Percentiles rank a stretch among this genome's conserved stretches.
These are phyloP conservation scores for Leishmania turanica DNA, from an alignment of 208 protist genomes.

Conservation along the genomic window DNA sequence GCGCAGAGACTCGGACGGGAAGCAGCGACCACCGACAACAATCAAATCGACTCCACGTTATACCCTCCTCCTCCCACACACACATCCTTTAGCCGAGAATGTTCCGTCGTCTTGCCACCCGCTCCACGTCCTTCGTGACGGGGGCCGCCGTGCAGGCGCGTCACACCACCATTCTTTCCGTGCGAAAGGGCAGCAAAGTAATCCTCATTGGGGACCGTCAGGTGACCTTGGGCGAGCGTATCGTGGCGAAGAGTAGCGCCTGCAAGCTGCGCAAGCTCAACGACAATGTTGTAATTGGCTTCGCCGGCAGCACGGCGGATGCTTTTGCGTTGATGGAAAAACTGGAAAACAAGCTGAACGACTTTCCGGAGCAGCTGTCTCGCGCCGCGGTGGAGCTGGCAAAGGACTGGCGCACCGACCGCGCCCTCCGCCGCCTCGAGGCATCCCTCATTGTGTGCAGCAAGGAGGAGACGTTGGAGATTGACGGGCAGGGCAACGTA, in stretches of 20 bases:
- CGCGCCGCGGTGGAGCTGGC: slow-evolving; percentile 95
- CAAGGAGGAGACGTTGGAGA: slow-evolving; percentile 90
- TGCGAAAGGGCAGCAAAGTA: slow-evolving; percentile 92
- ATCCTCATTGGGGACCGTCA: slow-evolving; percentile 95
- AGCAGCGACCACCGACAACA: not conserved
- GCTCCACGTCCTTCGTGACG: slow-evolving; percentile 46
- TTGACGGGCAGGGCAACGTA: slow-evolving; percentile 96
- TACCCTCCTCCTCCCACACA: not conserved
- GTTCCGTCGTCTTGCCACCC: slow-evolving; percentile 44
- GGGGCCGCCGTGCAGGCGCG: slow-evolving; percentile 48
- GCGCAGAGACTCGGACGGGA: not conserved
- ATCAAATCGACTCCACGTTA: not conserved
- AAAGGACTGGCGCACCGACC: slow-evolving; percentile 96
- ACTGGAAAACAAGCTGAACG: slow-evolving; percentile 93
- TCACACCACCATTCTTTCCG: slow-evolving; percentile 94
- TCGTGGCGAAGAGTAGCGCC: slow-evolving; percentile 88
- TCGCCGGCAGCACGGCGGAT: slow-evolving; percentile 95
- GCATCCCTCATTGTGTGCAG: slow-evolving; percentile 94
- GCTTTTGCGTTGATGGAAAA: slow-evolving; percentile 97
- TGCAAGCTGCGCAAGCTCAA: slow-evolving; percentile 83
- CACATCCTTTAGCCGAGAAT: slow-evolving; percentile 21
- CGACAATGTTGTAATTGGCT: slow-evolving; percentile 91
- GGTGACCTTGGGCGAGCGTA: slow-evolving; percentile 94
- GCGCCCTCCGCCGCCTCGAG: slow-evolving; percentile 93
- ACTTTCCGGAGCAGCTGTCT: slow-evolving; percentile 94